These are phyloP conservation scores for Dimocarpus longan DNA, from an alignment of 345 rosid genomes.

Conservation along the genomic window DNA sequence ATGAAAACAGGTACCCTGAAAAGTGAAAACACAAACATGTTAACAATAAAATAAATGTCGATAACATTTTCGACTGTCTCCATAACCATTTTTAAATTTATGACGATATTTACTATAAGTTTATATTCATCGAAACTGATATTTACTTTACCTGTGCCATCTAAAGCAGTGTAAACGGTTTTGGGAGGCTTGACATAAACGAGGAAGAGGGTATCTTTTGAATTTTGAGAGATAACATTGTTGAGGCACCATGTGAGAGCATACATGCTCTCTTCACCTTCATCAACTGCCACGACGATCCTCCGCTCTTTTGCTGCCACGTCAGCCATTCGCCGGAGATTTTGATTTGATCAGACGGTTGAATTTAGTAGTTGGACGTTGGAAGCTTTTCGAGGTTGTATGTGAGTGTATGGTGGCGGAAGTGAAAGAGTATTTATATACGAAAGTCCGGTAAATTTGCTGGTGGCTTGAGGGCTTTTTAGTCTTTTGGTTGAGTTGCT, in stretches of 20 bases:
- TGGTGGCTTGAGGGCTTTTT: constrained; percentile 30
- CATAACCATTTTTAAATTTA: no score
- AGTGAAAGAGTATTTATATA: neutral
- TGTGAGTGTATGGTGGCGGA: neutral
- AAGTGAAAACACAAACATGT: constrained; percentile 25
- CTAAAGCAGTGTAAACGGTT: constrained; percentile 36
- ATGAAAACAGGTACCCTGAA: constrained; percentile 61
- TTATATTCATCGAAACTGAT: neutral
- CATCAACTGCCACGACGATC: constrained; percentile 61
- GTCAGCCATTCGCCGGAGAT: constrained; percentile 14
- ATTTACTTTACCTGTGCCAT: constrained; percentile 47
- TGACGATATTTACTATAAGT: no score
- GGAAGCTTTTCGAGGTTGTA: neutral
- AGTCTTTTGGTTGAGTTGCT: neutral
- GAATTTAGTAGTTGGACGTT: neutral
- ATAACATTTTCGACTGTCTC: no score
- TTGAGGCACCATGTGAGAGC: constrained; percentile 64
- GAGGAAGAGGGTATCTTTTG: constrained; percentile 50
- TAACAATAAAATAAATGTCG: neutral
- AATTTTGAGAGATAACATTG: constrained; percentile 37
- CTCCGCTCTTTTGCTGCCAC: constrained; percentile 35
- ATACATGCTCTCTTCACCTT: constrained; percentile 63
- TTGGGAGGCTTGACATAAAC: constrained; percentile 51
- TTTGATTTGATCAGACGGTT: constrained; percentile 4
- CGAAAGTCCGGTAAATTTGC: constrained; percentile 12